Conservation (phyloP, 164 flowering plant genomes). For the Liriodendron chinense region DNA sequence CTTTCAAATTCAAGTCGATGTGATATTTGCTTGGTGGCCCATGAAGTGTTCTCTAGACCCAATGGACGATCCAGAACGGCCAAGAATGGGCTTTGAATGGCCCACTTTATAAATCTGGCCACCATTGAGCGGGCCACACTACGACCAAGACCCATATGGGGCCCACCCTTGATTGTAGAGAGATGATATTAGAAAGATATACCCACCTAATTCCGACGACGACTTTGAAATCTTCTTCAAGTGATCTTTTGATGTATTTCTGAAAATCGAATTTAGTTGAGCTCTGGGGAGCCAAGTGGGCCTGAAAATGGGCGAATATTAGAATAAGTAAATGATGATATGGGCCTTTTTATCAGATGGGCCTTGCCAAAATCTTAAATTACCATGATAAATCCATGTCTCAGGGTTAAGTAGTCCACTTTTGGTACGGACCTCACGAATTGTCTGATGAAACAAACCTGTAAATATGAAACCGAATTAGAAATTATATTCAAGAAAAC, state of each 20-base stretch:
- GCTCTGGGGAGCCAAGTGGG: conserved; percentile 78
- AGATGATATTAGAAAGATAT: not conserved
- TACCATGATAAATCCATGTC: conserved; percentile 87
- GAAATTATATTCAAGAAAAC: not conserved
- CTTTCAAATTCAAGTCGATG: too few species aligned
- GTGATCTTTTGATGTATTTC: conserved; percentile 71
- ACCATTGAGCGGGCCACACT: too few species aligned
- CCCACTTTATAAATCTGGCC: too few species aligned
- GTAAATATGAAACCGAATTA: conserved; percentile 11
- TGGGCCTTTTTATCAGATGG: too few species aligned
- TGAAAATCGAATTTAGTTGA: conserved; percentile 63
- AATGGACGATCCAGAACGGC: too few species aligned
- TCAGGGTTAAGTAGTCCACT: conserved; percentile 72
- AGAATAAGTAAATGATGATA: not conserved
- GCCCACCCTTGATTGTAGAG: too few species aligned
- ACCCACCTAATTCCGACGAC: conserved; percentile 77
- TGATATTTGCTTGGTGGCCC: too few species aligned
- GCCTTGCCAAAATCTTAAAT: not conserved
- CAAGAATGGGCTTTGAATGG: too few species aligned
- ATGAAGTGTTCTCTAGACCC: too few species aligned
- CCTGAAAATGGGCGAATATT: conserved; percentile 36
- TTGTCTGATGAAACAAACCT: conserved; percentile 88
- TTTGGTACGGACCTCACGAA: conserved; percentile 73
- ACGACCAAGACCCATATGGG: too few species aligned
- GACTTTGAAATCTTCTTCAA: conserved; percentile 87